Evolutionary conservation across 2,329 filamentous ascomycete genomes (phyloP), one percentile per base, ranked within the genome.

Genomic region (Fusarium keratoplasticum): DNA sequence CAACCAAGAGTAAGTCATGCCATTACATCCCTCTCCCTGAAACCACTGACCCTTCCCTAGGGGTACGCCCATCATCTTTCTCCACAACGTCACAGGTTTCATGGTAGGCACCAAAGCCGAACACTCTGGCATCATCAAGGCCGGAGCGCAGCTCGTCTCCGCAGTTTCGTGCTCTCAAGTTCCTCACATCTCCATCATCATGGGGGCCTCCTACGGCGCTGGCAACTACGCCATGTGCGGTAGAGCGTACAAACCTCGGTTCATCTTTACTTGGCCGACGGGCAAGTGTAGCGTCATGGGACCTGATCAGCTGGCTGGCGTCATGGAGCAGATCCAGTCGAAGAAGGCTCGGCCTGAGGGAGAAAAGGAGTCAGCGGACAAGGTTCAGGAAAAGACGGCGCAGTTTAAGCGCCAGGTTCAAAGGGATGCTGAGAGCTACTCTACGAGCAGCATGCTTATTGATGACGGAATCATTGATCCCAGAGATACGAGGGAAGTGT

Each of bases 51-150:
- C 1, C 18, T 35, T 69, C 71, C 76, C 76, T 6, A 77, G 82
- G 64, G 79, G 79, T 29, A 81, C 73, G 0, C 84, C 85, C 0
- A 85, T 86, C 16, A 75, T 86, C 6, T 87, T 85, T 76, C 74
- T 87, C 0, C 85, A 86, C 73, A 87, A 86, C 50, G 84, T 86
- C 1, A 86, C 85, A 0, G 85, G 85, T 1, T 87, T 87, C 77
- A 87, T 87, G 84, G 84, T 87, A 5, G 85, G 85, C 5, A 72
- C 82, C 7, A 84, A 85, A 66, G 82, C 84, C 5, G 85, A 87
- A 61, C 83, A 83, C 59, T 81, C 81, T 0, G 83, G 80, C 6
- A 84, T 86, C 69, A 86, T 86, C 74, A 85, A 85, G 58, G 78
- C 78, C 40, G 85, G 85, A 10, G 84, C 85, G 0, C 84, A 86